Conservation (phyloP, 2,329 filamentous ascomycete genomes). For the Diaporthe helianthi region DNA sequence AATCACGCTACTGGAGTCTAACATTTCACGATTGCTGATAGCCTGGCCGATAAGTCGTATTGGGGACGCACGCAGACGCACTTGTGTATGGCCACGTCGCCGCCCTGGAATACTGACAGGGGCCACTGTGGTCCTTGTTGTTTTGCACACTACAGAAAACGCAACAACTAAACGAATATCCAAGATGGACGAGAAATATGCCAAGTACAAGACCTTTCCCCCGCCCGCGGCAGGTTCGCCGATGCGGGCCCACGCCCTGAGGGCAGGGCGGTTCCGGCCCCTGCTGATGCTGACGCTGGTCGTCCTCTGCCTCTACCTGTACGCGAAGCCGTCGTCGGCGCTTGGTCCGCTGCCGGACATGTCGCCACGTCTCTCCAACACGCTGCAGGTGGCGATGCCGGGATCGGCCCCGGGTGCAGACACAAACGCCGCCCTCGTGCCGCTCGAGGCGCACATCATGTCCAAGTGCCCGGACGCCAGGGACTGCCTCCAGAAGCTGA, state of each 20-base stretch:
- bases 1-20: slow-evolving; percentile 1
- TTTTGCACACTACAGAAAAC: background rate
- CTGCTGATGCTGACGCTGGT: slow-evolving; percentile 29
- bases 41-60: background rate
- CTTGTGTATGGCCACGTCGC: slow-evolving; percentile 10
- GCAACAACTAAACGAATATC: background rate
- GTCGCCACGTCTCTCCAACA: slow-evolving; percentile 26
- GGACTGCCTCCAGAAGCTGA: slow-evolving; percentile 80
- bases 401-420: background rate
- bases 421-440: slow-evolving; percentile 57
- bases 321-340: slow-evolving; percentile 20
- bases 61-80: background rate
- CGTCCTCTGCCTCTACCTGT: slow-evolving; percentile 32
- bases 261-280: slow-evolving; percentile 29
- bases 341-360: slow-evolving; percentile 33
- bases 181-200: slow-evolving; percentile 32
- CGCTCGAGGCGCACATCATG: slow-evolving; percentile 95
- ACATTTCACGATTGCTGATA: slow-evolving; percentile 13
- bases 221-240: slow-evolving; percentile 22
- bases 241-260: slow-evolving; percentile 23
- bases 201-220: slow-evolving; percentile 17
- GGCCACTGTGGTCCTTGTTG: background rate
- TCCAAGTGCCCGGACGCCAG: slow-evolving; percentile 93
- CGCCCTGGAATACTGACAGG: background rate
- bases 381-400: slow-evolving; percentile 16